A percentile compares a stretch with the other conserved stretches of the same genome.
Conservation (phyloP, 2,329 filamentous ascomycete species). For the Penicillium sp. region DNA sequence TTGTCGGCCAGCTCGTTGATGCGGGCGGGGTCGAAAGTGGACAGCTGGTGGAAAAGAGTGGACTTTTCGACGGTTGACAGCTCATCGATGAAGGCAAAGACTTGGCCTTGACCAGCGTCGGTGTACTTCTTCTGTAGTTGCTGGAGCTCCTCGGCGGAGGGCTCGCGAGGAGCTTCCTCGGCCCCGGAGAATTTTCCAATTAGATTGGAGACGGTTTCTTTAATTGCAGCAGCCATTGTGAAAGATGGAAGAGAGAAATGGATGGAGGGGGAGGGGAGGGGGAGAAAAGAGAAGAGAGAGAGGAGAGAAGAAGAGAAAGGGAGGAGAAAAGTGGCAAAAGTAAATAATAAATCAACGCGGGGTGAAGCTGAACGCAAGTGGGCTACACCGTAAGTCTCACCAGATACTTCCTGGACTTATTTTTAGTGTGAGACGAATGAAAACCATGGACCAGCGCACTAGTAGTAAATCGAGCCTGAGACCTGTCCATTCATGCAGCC, state of each 20-base stretch:
- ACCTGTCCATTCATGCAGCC: conserved; percentile 22
- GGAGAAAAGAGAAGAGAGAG: background rate
- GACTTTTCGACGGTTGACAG: conserved; percentile 75
- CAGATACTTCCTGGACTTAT: conserved; percentile 16
- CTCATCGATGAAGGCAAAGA: conserved; percentile 85
- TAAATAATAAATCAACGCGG: conserved; percentile 28
- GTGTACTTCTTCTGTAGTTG: conserved; percentile 73
- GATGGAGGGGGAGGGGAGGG: conserved; percentile 1
- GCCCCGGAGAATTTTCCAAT: conserved; percentile 52
- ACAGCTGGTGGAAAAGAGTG: conserved; percentile 78
- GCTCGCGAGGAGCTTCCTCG: conserved; percentile 49
- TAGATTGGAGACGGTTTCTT: conserved; percentile 53
- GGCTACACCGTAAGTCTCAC: conserved; percentile 22
- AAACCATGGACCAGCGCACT: conserved; percentile 7
- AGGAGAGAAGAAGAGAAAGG: background rate
- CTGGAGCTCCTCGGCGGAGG: conserved; percentile 68
- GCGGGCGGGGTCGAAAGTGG: conserved; percentile 77
- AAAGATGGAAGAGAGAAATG: conserved; percentile 3
- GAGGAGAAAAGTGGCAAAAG: conserved; percentile 13
- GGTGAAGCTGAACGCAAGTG: conserved; percentile 28
- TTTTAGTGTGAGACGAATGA: conserved; percentile 24
- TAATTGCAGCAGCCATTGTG: conserved; percentile 46
- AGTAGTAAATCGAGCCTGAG: conserved; percentile 18
- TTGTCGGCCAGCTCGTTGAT: conserved; percentile 86
- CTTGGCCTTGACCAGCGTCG: conserved; percentile 76